Evolutionary conservation across 257 asterid species (phyloP).

Genomic region (Solanum arcanum): DNA sequence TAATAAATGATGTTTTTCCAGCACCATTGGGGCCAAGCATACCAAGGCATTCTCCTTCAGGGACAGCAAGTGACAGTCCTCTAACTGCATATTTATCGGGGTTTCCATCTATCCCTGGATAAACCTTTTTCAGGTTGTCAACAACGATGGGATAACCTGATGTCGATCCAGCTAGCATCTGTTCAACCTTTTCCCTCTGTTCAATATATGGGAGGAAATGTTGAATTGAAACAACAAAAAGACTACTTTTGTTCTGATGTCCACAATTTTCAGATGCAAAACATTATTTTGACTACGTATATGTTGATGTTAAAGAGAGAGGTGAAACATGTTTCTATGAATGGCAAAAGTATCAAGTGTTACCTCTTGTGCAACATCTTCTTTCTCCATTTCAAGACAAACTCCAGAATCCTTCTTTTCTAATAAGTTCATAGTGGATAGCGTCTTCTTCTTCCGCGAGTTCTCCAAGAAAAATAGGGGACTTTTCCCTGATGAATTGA

Average conservation of each 20-base stretch:
- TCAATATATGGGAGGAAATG: background rate
- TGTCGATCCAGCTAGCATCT: slow-evolving; percentile 46
- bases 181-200: slow-evolving; percentile 87
- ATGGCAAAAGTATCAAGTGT: background rate
- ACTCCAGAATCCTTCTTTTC: slow-evolving; percentile 66
- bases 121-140: slow-evolving; percentile 66
- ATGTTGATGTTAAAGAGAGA: background rate
- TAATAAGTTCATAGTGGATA: slow-evolving; percentile 58
- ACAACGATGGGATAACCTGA: slow-evolving; percentile 53
- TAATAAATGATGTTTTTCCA: slow-evolving; percentile 92
- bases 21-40: slow-evolving; percentile 99
- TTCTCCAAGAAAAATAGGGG: slow-evolving; percentile 44
- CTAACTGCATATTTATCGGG: slow-evolving; percentile 84
- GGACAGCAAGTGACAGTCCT: slow-evolving; percentile 80
- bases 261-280: background rate
- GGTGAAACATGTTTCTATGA: background rate
- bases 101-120: slow-evolving; percentile 89
- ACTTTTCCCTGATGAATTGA: slow-evolving; percentile 58
- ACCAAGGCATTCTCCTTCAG: slow-evolving; percentile 94
- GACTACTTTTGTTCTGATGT: background rate
- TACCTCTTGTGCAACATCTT: slow-evolving; percentile 78
- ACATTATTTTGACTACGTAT: background rate
- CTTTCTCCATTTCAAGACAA: slow-evolving; percentile 62
- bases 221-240: background rate
- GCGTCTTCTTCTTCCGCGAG: slow-evolving; percentile 30